Base-by-base conservation (phyloP, 2,329 filamentous ascomycete genomes). In the Remersonia thermophila region DNA sequence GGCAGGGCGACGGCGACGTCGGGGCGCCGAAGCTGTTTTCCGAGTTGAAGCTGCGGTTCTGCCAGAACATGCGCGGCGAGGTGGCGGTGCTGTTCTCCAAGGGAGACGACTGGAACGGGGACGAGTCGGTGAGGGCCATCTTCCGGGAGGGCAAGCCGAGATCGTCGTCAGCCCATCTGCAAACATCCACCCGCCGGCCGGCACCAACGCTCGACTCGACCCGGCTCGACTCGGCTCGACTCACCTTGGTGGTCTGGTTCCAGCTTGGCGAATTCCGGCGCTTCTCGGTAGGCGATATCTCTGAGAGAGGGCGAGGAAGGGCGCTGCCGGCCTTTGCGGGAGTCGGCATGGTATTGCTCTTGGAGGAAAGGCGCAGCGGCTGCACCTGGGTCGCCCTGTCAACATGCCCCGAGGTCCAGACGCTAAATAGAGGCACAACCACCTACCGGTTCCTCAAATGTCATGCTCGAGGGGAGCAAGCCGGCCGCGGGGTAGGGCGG, bases 241-340 rank as follows among this genome's bases (percentile, higher is more conserved):
- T 57, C 67, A 87, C 81, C 72, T 82, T 85, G 65, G 61, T 68
- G 43, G 63, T 59, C 57, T 87, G 81, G 52, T 81, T 86, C 74
- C 80, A 93, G 65, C 82, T 93, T 36, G 87, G 86, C 34, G 87
- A 95, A 65, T 96, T 96, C 51, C 87, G 74, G 55, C 89, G 76
- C 59, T 77, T 80, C 61, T 87, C 84, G 44, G 82, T 82, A 35
- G 83, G 82, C 49, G 82, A 84, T 54, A 98, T 77, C 65, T 98
- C 91, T 43, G 85, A 83, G 46, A 98, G 71, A 40, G 91, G 83
- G 51, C 82, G 77, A 54, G 79, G 73, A 37, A 71, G 69, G 37
- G 64, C 55, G 66, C 73, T 71, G 58, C 79, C 87, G 52, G 65
- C n/a, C n/a, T n/a, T n/a, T n/a, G n/a, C 60, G 30, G 80, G 74